Evolutionary conservation across 768 basidiomycete genomes (phyloP).

Genomic region (Imleria badia): DNA sequence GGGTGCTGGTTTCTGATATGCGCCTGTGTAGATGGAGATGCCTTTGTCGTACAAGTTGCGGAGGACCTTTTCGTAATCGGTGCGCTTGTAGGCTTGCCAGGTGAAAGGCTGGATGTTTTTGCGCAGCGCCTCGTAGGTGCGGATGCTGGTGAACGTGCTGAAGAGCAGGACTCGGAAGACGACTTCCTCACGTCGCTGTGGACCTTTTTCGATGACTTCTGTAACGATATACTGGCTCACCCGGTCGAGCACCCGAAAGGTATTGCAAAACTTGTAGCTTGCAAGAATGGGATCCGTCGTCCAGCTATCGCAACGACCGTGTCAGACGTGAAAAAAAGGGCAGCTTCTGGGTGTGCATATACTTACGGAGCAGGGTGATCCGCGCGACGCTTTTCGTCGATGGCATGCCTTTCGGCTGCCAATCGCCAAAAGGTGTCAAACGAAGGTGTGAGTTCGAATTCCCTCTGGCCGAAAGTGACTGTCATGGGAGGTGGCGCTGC

Average conservation of each 20-base stretch:
- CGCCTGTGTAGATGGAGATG: conserved; percentile 58
- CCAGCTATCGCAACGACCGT: conserved; percentile 49
- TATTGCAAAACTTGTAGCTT: conserved; percentile 65
- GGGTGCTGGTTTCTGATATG: conserved; percentile 73
- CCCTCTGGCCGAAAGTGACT: conserved; percentile 36
- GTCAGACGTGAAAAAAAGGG: conserved; percentile 15
- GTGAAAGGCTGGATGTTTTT: conserved; percentile 54
- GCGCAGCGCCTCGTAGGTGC: conserved; percentile 67
- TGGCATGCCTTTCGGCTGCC: conserved; percentile 55
- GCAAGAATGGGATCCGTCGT: conserved; percentile 60
- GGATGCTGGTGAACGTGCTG: conserved; percentile 67
- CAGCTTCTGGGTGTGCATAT: neutral
- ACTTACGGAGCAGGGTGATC: conserved; percentile 54
- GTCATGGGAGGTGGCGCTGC: conserved; percentile 25
- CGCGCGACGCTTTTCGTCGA: conserved; percentile 53
- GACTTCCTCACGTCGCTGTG: conserved; percentile 57
- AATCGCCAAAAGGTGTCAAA: conserved; percentile 65
- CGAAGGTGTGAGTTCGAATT: conserved; percentile 46
- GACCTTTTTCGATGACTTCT: conserved; percentile 69
- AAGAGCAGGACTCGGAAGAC: conserved; percentile 73
- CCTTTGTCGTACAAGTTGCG: conserved; percentile 37
- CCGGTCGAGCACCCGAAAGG: conserved; percentile 72
- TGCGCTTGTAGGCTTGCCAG: conserved; percentile 57
- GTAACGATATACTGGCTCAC: conserved; percentile 65
- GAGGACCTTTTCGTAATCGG: conserved; percentile 55